Evolutionary conservation across 2,329 filamentous ascomycete species (phyloP).

Genomic region (Bipolaris bicolor): DNA sequence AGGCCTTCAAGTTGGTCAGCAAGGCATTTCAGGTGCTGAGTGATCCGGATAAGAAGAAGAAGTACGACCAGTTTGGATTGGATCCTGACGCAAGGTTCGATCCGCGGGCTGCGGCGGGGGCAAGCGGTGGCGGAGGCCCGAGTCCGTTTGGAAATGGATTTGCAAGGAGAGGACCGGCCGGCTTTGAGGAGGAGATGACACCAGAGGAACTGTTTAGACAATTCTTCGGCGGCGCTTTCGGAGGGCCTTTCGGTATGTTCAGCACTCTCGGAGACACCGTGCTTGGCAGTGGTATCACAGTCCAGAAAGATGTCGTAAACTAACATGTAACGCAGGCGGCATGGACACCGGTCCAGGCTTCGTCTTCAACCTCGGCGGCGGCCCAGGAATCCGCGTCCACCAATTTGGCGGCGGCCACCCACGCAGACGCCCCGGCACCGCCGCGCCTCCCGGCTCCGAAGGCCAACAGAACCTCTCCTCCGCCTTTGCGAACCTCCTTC

Average conservation of each 20-base stretch:
- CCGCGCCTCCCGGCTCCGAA: conserved; percentile 62
- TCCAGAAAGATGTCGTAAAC: background rate
- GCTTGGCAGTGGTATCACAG: background rate
- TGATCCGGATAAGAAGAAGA: conserved; percentile 89
- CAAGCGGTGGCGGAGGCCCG: conserved; percentile 51
- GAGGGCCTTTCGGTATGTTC: conserved; percentile 69
- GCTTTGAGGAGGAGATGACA: conserved; percentile 91
- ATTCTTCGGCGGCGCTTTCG: conserved; percentile 83
- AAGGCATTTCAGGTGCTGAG: conserved; percentile 91
- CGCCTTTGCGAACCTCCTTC: conserved; percentile 75
- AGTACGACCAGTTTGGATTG: conserved; percentile 86
- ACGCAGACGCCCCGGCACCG: conserved; percentile 69
- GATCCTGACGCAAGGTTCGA: conserved; percentile 91
- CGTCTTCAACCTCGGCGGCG: conserved; percentile 92
- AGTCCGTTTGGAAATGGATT: conserved; percentile 68
- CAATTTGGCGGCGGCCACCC: conserved; percentile 87
- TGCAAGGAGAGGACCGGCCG: conserved; percentile 60
- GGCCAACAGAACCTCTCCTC: conserved; percentile 57
- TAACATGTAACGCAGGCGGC: conserved; percentile 47
- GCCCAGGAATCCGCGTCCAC: conserved; percentile 89
- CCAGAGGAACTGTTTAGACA: conserved; percentile 96
- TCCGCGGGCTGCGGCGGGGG: conserved; percentile 58
- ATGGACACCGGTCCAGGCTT: conserved; percentile 86
- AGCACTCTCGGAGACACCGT: background rate
- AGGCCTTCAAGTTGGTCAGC: conserved; percentile 98